Base-by-base conservation (phyloP, 768 basidiomycete species). In the Naganishia kalamii region DNA sequence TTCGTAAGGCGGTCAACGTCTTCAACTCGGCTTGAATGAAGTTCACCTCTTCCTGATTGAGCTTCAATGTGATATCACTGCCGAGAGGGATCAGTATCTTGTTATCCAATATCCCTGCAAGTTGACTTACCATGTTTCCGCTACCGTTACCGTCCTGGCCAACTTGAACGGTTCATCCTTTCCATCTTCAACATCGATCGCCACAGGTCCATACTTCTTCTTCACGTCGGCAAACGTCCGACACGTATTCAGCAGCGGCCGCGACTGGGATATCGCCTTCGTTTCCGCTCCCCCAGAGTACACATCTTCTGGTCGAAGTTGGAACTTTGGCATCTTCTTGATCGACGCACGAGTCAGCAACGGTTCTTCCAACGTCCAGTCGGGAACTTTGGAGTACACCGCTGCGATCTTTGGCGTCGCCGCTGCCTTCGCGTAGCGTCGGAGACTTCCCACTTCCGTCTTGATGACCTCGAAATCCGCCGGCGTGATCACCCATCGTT, bases 41-140 rank as follows among this genome's bases (percentile, higher is more conserved):
- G 3, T 27, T 41, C 10, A 57, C 27, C 12, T 41, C 54, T 1
- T 57, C 37, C 15, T 23, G 54, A 40, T 7, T 57, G 35, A 57
- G n/a, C 17, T 19, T 37, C 13, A 57, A 12, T 17, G 54, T 23
- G 21, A 57, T 15, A 27, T 57, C 32, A 23, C 54, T 57, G 35
- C 4, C 4, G 21, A 57, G 27, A 37, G 35, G 37, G 1, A 37
- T 32, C 33, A 32, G 51, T 32, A 30, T 32, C 17, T 21, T 10
- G 29, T 35, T 21, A 19, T 32, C 30, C 13, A 51, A 17, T 32
- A 6, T 25, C 7, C 29, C 10, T 30, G 30, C 12, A 32, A 11
- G 8, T 19, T 33, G n/a, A 57, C 54, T 57, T 57, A 40, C 54
- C 54, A 57, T 10, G 37, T 25, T 17, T 57, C 54, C 54, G 4